Percentiles rank a stretch among this genome's conserved stretches.
Conservation (phyloP, 108 stramenopile species). For the Schizochytrium sp. region DNA sequence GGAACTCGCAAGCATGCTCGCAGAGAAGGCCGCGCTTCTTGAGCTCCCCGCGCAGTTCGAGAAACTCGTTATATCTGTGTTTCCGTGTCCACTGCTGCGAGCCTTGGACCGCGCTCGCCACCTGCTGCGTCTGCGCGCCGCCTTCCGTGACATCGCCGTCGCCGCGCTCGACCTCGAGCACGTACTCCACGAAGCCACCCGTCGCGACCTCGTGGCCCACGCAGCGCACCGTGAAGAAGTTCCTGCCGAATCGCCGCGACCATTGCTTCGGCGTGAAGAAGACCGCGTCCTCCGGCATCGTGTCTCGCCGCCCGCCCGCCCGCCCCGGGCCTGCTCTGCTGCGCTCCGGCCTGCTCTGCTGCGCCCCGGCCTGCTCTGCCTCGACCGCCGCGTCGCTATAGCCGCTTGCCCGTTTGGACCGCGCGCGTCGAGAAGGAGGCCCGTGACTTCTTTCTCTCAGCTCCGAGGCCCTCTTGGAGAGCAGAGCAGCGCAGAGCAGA, state of each 20-base stretch:
- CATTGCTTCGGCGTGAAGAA: conserved; percentile 14
- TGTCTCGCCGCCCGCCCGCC: neutral
- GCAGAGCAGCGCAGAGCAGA: no score
- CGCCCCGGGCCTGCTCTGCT: neutral
- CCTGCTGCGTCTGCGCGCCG: neutral
- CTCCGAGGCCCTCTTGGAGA: no score
- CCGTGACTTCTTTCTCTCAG: no score
- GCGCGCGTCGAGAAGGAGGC: no score
- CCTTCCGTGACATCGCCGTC: neutral
- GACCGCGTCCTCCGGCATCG: neutral
- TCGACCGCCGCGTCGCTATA: no score
- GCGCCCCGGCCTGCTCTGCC: no score
- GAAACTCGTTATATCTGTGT: neutral
- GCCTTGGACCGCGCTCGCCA: neutral
- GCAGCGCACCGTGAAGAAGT: conserved; percentile 10
- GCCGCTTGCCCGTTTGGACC: no score
- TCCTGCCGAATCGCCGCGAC: conserved; percentile 10
- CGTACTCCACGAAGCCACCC: neutral
- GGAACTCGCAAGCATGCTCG: neutral
- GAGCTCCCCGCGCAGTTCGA: neutral
- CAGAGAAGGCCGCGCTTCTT: neutral
- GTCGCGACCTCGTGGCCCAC: neutral
- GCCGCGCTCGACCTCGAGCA: neutral
- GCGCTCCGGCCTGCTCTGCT: neutral
- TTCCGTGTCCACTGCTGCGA: neutral